Base-by-base conservation (phyloP, 352 stramenopile genomes). In the Blastocystis sp. region DNA sequence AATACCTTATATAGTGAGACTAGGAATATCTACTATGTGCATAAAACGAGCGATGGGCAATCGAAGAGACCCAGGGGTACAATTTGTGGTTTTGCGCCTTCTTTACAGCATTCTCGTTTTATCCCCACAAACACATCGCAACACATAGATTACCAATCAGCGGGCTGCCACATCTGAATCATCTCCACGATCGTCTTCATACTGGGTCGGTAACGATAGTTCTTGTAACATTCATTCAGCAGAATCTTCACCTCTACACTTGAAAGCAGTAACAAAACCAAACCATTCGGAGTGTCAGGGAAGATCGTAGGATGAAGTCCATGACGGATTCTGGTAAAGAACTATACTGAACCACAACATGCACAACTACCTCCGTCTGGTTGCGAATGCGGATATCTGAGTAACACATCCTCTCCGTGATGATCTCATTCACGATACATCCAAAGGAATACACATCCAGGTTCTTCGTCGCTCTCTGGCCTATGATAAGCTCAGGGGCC, bases 11-110 rank as follows among this genome's bases (percentile, higher is more conserved):
- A 43, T 48, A 40, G 24, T 62, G 28, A 66, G 70, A 63, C 52
- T 66, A 81, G 70, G 70, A 81, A 81, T 81, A 81, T 81, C 70
- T 81, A 81, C 70, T 84, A 69, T 84, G 54, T 7, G 19, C 57
- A n/a, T 19, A 84, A 84, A 70, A n/a, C 24, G 40, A 43, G 48
- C 21, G 48, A 79, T 79, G 57, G 24, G 63, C 28, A 61, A 34
- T 19, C 11, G 11, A 38, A 24, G 21, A 19, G 60, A 65, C 19
- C 19, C 48, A 57, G 24, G 24, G 60, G 24, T 38, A 28, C 28
- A 42, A n/a, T 60, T 57, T n/a, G n/a, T 0, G n/a, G 9, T 57
- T 76, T 1, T 34, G 1, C 19, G 14, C n/a, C 28, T 45, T 76
- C n/a, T 9, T 64, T 7, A 48, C 69, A 14, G 17, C 2, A 9